These are phyloP conservation scores for Penicillium decumbens DNA, from an alignment of 2,329 filamentous ascomycete genomes.

Conservation along the genomic window DNA sequence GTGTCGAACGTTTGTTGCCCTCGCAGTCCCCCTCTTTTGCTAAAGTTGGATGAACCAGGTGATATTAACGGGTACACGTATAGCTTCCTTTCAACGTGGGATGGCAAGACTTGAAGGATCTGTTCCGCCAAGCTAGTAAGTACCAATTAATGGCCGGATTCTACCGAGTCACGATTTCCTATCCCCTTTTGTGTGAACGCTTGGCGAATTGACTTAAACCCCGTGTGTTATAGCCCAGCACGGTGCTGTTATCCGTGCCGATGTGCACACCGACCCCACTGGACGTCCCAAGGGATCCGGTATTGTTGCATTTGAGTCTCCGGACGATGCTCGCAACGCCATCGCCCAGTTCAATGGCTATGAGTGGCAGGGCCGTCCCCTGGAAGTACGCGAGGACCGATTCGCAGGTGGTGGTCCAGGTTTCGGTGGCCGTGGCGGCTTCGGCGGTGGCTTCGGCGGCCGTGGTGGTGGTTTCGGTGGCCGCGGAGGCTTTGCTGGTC, in stretches of 20 bases:
- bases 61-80: constrained; percentile 18
- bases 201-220: constrained; percentile 30
- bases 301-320: constrained; percentile 92
- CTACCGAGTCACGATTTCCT: constrained; percentile 11
- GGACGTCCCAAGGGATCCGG: constrained; percentile 94
- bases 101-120: constrained; percentile 98
- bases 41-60: constrained; percentile 13
- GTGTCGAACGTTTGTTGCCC: constrained; percentile 87
- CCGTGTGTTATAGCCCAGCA: constrained; percentile 42
- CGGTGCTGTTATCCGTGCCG: constrained; percentile 84
- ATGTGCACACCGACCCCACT: constrained; percentile 87
- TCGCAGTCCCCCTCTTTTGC: constrained; percentile 12
- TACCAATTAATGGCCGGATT: constrained; percentile 18
- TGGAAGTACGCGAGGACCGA: constrained; percentile 94
- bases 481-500: constrained; percentile 54
- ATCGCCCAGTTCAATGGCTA: constrained; percentile 98
- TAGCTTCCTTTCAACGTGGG: constrained; percentile 96
- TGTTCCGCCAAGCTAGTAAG: constrained; percentile 97
- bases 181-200: constrained; percentile 12
- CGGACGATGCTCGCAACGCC: constrained; percentile 90
- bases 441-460: constrained; percentile 55
- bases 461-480: constrained; percentile 42
- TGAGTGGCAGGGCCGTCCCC: constrained; percentile 89
- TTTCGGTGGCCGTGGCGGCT: constrained; percentile 50
- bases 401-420: constrained; percentile 62